These are phyloP conservation scores for Metschnikowia orientalis DNA, from an alignment of 805 yeast genomes.

Conservation along the genomic window DNA sequence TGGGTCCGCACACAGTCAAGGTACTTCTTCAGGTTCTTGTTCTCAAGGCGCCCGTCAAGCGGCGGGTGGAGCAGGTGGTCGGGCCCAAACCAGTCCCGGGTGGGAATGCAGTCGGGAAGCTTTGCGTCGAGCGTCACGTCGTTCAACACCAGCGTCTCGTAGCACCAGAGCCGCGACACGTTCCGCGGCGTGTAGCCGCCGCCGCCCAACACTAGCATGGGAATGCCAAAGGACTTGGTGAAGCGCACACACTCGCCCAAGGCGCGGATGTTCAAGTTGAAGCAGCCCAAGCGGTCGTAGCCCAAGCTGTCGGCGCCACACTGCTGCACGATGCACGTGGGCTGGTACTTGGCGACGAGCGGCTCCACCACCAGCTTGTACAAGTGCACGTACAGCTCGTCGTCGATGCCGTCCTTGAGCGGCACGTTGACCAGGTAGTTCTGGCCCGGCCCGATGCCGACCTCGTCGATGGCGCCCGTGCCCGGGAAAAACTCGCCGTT, in stretches of 20 bases:
- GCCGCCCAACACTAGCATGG: constrained; percentile 90
- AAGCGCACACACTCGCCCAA: constrained; percentile 94
- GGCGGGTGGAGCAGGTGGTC: constrained; percentile 85
- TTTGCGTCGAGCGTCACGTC: constrained; percentile 47
- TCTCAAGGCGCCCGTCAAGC: constrained; percentile 55
- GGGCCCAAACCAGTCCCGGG: constrained; percentile 81
- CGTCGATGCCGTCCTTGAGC: constrained; percentile 91
- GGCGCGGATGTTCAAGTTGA: constrained; percentile 85
- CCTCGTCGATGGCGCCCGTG: constrained; percentile 88
- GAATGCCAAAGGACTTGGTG: constrained; percentile 83
- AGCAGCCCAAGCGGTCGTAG: constrained; percentile 90
- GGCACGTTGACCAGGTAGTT: constrained; percentile 90
- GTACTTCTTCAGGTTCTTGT: constrained; percentile 78
- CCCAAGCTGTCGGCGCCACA: constrained; percentile 97
- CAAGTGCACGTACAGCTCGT: constrained; percentile 69
- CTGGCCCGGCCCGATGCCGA: constrained; percentile 85
- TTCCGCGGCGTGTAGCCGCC: constrained; percentile 98
- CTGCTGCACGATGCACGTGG: constrained; percentile 90
- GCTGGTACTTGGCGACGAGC: constrained; percentile 86
- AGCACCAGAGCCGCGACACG: constrained; percentile 93
- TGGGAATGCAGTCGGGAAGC: constrained; percentile 67
- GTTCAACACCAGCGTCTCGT: constrained; percentile 79
- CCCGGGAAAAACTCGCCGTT: constrained; percentile 96
- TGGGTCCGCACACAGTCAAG: constrained; percentile 74
- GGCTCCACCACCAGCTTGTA: constrained; percentile 87